phyloP scores from a whole-genome alignment of 768 basidiomycete species.

The Lactarius pseudohatsudake region DNA sequence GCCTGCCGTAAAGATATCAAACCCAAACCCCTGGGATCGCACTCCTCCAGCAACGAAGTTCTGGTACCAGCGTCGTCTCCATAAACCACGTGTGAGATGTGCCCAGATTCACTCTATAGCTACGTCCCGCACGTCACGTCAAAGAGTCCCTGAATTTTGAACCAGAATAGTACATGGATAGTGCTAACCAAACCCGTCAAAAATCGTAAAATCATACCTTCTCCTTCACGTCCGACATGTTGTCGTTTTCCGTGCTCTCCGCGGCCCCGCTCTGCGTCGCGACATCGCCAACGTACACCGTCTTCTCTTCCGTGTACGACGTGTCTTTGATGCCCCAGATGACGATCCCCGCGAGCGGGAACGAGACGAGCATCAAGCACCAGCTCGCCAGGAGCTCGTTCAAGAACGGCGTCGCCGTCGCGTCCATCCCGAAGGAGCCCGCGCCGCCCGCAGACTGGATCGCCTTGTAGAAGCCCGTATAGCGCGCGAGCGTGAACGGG shows the following conservation, averaged over 20 bases:
- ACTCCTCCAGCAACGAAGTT: no score
- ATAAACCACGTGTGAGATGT: no score
- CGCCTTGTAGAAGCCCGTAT: conserved; percentile 47
- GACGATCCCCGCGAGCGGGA: conserved; percentile 39
- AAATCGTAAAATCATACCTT: not conserved
- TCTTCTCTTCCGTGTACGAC: conserved; percentile 39
- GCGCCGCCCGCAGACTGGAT: conserved; percentile 40
- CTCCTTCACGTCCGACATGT: not conserved
- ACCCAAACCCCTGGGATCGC: no score
- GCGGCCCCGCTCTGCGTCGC: conserved; percentile 8
- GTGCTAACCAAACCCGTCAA: not conserved
- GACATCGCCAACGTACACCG: conserved; percentile 35
- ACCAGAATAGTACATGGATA: not conserved
- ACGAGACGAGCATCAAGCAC: conserved; percentile 38
- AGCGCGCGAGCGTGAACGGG: conserved; percentile 46
- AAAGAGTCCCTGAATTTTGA: not conserved
- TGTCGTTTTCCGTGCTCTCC: conserved; percentile 11
- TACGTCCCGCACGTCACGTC: no score
- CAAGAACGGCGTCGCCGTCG: conserved; percentile 43
- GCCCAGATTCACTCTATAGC: no score
- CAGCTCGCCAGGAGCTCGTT: conserved; percentile 43
- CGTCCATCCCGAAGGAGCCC: conserved; percentile 48
- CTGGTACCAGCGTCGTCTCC: no score
- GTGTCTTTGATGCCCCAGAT: conserved; percentile 40
- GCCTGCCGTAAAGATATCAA: no score